These are phyloP conservation scores for Helichrysum umbraculigerum DNA, from an alignment of 129 eudicot genomes.

Conservation along the genomic window DNA sequence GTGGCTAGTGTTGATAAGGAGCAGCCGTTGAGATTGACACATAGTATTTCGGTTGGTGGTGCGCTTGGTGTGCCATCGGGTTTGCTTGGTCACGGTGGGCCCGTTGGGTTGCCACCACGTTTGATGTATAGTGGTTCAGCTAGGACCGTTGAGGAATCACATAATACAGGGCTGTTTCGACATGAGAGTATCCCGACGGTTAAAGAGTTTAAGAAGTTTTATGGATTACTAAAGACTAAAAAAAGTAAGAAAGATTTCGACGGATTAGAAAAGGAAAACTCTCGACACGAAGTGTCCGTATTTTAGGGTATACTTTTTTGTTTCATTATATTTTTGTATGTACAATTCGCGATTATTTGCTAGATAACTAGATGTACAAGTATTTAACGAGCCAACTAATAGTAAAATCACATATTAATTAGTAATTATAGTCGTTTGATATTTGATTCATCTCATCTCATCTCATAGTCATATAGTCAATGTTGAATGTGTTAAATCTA, in stretches of 20 bases:
- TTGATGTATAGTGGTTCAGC: slow-evolving; percentile 44
- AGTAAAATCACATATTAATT: neutral
- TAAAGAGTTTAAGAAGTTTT: slow-evolving; percentile 51
- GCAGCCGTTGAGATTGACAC: slow-evolving; percentile 25
- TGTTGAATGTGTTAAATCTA: too few relatives aligned
- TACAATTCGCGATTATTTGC: slow-evolving; percentile 26
- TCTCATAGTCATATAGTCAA: too few relatives aligned
- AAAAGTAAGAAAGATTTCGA: slow-evolving; percentile 51
- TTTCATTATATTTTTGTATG: neutral
- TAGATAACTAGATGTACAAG: slow-evolving; percentile 2
- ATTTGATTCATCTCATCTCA: too few relatives aligned
- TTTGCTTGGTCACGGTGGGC: slow-evolving; percentile 30
- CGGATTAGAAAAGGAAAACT: slow-evolving; percentile 32
- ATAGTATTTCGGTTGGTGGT: slow-evolving; percentile 42
- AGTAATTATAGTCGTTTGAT: too few relatives aligned
- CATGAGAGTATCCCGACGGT: slow-evolving; percentile 42
- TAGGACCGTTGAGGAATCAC: slow-evolving; percentile 45
- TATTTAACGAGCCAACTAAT: too few relatives aligned
- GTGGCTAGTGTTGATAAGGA: neutral
- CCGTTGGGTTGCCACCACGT: slow-evolving; percentile 22
- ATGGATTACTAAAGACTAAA: slow-evolving; percentile 47
- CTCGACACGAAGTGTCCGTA: slow-evolving; percentile 37
- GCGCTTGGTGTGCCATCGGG: slow-evolving; percentile 38
- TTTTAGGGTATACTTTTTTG: slow-evolving; percentile 9
- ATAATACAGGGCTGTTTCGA: slow-evolving; percentile 34